phyloP scores from a whole-genome alignment of 208 protist species.

The Trypanosoma lewisi region DNA sequence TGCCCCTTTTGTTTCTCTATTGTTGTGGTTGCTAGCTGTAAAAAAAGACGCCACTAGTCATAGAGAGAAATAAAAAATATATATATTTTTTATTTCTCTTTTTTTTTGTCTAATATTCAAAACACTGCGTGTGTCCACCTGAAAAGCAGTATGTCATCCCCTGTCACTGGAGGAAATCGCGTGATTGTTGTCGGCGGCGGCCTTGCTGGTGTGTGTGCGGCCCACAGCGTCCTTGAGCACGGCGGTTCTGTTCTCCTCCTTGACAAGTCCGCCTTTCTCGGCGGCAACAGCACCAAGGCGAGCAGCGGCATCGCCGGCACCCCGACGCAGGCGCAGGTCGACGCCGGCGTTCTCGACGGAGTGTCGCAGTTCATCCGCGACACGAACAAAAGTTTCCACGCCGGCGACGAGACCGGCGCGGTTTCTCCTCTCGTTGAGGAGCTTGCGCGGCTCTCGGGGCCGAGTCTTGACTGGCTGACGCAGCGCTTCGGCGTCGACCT shows the following conservation, averaged over 20 bases:
- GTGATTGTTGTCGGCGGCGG: slow-evolving; percentile 70
- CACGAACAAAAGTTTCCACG: slow-evolving; percentile 53
- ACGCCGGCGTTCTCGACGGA: slow-evolving; percentile 54
- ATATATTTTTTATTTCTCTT: too few species aligned
- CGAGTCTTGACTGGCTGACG: slow-evolving; percentile 70
- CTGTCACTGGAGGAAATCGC: slow-evolving; percentile 25
- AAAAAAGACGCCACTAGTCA: too few species aligned
- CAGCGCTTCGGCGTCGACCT: slow-evolving; percentile 75
- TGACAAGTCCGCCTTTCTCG: slow-evolving; percentile 84
- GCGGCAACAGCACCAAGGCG: slow-evolving; percentile 90
- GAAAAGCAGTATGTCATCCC: slow-evolving; percentile 17
- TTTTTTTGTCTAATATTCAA: too few species aligned
- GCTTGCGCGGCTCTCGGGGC: slow-evolving; percentile 57
- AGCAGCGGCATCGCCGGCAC: slow-evolving; percentile 90
- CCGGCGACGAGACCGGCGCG: slow-evolving; percentile 29
- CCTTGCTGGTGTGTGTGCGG: slow-evolving; percentile 57
- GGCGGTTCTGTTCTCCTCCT: slow-evolving; percentile 76
- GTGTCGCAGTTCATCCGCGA: slow-evolving; percentile 51
- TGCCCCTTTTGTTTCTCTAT: too few species aligned
- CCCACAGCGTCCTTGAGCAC: slow-evolving; percentile 45
- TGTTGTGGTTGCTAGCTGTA: not conserved
- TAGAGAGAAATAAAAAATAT: too few species aligned
- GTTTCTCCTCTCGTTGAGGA: slow-evolving; percentile 51
- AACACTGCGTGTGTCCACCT: slow-evolving; percentile 2
- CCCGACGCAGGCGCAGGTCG: slow-evolving; percentile 71